A percentile compares a stretch with the other conserved stretches of the same genome.
Conservation (phyloP, 768 basidiomycete genomes). For the Boletus bicolor region DNA sequence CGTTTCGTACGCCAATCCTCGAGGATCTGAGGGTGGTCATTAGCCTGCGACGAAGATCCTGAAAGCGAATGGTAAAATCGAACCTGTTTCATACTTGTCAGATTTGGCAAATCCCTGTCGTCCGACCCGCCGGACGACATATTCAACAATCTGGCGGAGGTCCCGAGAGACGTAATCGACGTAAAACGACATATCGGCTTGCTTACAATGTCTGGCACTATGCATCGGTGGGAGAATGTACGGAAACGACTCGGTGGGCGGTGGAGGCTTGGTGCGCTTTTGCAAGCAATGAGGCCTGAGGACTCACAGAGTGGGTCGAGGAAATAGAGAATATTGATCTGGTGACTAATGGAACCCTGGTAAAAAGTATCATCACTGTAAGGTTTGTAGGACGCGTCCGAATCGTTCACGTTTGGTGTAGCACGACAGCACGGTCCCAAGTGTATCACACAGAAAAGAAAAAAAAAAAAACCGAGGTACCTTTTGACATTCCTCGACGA, state of each 20-base stretch:
- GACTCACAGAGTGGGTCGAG: constrained; percentile 83
- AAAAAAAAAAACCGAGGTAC: constrained; percentile 34
- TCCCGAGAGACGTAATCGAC: constrained; percentile 76
- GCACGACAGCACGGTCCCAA: no score
- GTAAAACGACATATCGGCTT: constrained; percentile 53
- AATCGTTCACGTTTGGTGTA: neutral
- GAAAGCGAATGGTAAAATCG: no score
- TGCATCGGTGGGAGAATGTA: constrained; percentile 1
- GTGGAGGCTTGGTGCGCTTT: constrained; percentile 45
- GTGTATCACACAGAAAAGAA: neutral
- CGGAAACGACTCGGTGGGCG: constrained; percentile 27
- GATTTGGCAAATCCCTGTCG: no score
- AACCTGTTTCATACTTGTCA: no score
- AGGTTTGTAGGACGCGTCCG: neutral
- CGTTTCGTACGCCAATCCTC: no score
- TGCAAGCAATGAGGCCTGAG: constrained; percentile 52
- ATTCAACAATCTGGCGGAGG: constrained; percentile 39
- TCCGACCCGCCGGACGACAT: no score
- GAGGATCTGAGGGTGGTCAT: no score
- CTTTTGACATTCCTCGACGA: constrained; percentile 88
- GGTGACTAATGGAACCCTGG: constrained; percentile 80
- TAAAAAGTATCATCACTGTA: no score
- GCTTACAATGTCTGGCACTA: constrained; percentile 30
- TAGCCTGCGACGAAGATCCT: no score
- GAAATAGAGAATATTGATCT: constrained; percentile 93